Base-by-base conservation (phyloP, 1,284 basidiomycete species). In the Rhodotorula sp. region DNA sequence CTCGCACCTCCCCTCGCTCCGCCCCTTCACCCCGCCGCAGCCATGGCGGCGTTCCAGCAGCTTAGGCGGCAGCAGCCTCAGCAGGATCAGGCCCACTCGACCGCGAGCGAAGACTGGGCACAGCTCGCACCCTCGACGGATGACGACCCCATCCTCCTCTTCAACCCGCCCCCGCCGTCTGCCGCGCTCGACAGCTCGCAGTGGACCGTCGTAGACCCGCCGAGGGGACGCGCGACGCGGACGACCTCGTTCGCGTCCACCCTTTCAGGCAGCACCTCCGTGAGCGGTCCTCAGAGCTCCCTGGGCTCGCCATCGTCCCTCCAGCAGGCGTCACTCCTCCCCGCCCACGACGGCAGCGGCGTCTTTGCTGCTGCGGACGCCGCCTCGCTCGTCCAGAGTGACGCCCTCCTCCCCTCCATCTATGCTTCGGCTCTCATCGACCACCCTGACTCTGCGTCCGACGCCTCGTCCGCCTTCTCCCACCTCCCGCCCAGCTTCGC, bases 301-400 rank as follows among this genome's bases (percentile, higher is more conserved):
- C 84, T 91, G 10, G 85, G 88, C 72, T 82, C 85, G 3, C 86
- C 85, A 77, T 61, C 80, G 2, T 79, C 88, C 5, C 84, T 91
- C 21, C 88, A 89, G 0, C 79, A 83, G 7, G 58, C 50, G 22
- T 67, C 84, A 0, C 87, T 91, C 76, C 74, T 90, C 48, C 78
- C 80, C 13, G 84, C 86, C 75, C 86, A 91, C 65, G 88, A 86
- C 46, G 68, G 77, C 2, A 74, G 88, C 7, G 91, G 91, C 78
- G 76, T 79, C n/a, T 78, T 90, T 66, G 80, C 84, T 9, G 76
- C 88, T 0, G 69, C 46, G 0, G 61, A 56, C 7, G 44, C 62
- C 15, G 51, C 48, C 3, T 64, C 71, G 25, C 50, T 63, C 22
- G 51, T 58, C 19, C 41, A 57, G n/a, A 46, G 41, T 27, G 48